Evolutionary conservation across 2,329 filamentous ascomycete genomes (phyloP), one percentile per base, ranked within the genome.

Genomic region (Endoconidiophora polonica): DNA sequence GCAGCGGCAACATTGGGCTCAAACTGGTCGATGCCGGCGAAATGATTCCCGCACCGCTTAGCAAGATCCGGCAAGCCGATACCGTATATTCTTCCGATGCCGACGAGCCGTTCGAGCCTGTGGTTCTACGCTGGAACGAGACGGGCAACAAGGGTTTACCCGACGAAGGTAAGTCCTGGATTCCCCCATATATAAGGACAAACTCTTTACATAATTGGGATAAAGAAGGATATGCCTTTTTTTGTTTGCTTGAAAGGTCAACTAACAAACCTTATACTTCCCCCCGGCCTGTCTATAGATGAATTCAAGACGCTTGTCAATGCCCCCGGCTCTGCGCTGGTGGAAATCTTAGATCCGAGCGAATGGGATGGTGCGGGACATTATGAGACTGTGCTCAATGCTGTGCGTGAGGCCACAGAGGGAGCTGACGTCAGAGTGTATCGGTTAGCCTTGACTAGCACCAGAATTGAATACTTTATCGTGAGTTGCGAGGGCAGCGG

Each of bases 31-130:
- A 77, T 57, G 58, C 68, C 54, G 70, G 73, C 55, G 69, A 73
- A 47, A 63, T 71, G 53, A 72, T 87, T 48, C 85, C 87, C 5
- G 64, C 68, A 46, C 64, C 66, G 3, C 69, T 88, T 48, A 63
- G 66, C 49, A 62, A 66, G 39, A 69, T 67, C 5, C 66, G 65
- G 49, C 68, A 71, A 46, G 66, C 72, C 46, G 73, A 71, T 41
- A 79, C 81, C 60, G 20, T 48, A n/a, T 94, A 91, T 63, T 64
- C 76, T 14, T 91, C 82, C 54, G 88, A 94, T 53, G 78, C 85
- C 26, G 87, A 94, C 62, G 86, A 93, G 69, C 80, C 82, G 3
- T 94, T 94, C 63, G 78, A 83, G 61, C 77, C 79, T 3, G 84
- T 94, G 4, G 77, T 74, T 48, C 62, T 94, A 56, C 71, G 69